Evolutionary conservation across 768 basidiomycete genomes (phyloP).

Genomic region (Pisolithus orientalis): DNA sequence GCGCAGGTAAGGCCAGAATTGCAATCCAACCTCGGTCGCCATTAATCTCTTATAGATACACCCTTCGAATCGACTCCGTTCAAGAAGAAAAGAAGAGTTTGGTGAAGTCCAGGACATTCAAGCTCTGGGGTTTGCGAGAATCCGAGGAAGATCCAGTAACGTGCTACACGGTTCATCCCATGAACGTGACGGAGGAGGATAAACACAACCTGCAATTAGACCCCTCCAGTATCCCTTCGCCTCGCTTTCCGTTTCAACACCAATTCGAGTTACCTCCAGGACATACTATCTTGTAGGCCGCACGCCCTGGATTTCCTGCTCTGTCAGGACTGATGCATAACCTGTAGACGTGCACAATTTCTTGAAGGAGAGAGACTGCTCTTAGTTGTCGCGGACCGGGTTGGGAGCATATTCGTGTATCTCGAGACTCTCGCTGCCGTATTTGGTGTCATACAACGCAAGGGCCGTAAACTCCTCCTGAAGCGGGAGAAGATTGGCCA

Average conservation of each 20-base stretch:
- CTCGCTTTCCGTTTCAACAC: background rate
- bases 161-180: constrained; percentile 5
- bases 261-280: constrained; percentile 1
- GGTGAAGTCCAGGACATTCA: background rate
- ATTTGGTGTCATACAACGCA: constrained; percentile 20
- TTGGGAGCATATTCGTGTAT: constrained; percentile 27
- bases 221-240: constrained; percentile 1
- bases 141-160: background rate
- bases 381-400: constrained; percentile 28
- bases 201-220: constrained; percentile 5
- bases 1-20: constrained; percentile 5
- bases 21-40: background rate
- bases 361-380: constrained; percentile 31
- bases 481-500: constrained; percentile 37
- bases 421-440: constrained; percentile 26
- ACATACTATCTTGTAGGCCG: background rate
- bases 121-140: background rate
- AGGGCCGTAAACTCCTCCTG: constrained; percentile 20
- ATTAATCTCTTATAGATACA: constrained; percentile 1
- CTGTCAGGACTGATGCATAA: background rate
- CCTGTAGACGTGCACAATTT: constrained; percentile 28
- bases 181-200: constrained; percentile 4
- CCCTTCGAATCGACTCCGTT: background rate
- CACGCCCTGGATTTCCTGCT: background rate
- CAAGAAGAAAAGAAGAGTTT: background rate